A percentile compares a stretch with the other conserved stretches of the same genome.
Conservation (phyloP, 176 grass and related monocot genomes). For the Carex parvula region DNA sequence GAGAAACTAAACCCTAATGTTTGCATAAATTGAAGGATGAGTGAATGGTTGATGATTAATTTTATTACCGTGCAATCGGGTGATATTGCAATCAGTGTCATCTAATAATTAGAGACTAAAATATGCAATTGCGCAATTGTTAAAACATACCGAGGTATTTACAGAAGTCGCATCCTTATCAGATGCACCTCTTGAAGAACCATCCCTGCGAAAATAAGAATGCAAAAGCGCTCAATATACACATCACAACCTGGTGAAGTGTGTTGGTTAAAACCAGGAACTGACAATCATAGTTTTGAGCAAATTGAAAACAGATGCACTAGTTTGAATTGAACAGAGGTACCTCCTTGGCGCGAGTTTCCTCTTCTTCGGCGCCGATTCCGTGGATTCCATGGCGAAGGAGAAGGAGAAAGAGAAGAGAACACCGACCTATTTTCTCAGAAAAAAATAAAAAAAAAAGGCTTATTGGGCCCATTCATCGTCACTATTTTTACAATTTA, state of each 20-base stretch:
- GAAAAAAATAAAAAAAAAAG: neutral
- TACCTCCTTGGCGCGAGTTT: constrained; percentile 33
- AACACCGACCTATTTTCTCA: neutral
- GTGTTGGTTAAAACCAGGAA: neutral
- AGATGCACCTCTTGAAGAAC: constrained; percentile 32
- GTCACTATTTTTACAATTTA: no score
- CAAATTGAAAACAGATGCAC: neutral
- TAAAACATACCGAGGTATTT: constrained; percentile 29
- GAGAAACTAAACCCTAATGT: neutral
- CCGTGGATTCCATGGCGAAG: constrained; percentile 1
- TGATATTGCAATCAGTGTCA: neutral
- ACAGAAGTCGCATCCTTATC: constrained; percentile 44
- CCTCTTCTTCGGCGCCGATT: constrained; percentile 35
- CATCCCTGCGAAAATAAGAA: constrained; percentile 39
- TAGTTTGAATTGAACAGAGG: neutral
- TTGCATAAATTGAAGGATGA: neutral
- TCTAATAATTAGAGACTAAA: neutral
- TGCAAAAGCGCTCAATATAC: neutral
- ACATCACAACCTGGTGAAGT: neutral
- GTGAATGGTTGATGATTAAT: neutral
- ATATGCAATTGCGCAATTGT: constrained; percentile 2
- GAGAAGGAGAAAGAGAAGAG: no score
- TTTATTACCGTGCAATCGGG: neutral
- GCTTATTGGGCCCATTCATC: neutral
- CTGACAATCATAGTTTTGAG: neutral